phyloP scores from a whole-genome alignment of 2,329 filamentous ascomycete genomes.

The Fusarium verrucosum region DNA sequence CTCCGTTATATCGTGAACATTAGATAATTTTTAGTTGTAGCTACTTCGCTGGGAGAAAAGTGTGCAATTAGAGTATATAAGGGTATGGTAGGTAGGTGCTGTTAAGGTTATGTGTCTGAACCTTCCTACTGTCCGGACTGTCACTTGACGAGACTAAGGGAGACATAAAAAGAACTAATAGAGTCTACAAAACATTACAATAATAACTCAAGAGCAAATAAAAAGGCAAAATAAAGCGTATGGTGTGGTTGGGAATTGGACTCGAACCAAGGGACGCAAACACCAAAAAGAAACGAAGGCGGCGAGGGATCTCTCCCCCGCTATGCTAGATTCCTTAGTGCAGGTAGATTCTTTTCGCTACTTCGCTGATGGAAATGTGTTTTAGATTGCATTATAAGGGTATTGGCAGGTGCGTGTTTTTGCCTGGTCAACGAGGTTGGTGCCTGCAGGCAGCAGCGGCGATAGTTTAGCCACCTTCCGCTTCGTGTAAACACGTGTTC shows the following conservation, averaged over 20 bases:
- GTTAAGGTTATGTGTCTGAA: not conserved
- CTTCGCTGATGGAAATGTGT: not conserved
- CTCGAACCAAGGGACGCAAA: not conserved
- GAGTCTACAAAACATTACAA: no score
- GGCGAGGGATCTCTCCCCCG: no score
- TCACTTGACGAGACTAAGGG: not conserved
- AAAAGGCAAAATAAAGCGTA: not conserved
- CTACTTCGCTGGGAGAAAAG: slow-evolving; percentile 28
- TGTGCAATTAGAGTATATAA: not conserved
- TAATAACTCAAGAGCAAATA: no score
- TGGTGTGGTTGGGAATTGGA: not conserved
- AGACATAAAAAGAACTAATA: not conserved
- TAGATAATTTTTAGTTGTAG: not conserved
- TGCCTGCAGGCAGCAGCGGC: not conserved
- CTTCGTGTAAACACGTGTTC: no score
- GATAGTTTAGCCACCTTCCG: no score
- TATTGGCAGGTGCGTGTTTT: not conserved
- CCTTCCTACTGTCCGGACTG: not conserved
- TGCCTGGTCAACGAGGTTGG: not conserved
- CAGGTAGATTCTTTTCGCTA: not conserved
- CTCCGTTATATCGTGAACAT: not conserved
- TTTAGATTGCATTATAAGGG: not conserved
- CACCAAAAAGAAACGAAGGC: not conserved
- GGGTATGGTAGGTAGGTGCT: not conserved
- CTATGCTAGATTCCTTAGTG: no score